Conservation (phyloP, 495 filamentous ascomycete genomes). For the Trichoderma orchidacearum region DNA sequence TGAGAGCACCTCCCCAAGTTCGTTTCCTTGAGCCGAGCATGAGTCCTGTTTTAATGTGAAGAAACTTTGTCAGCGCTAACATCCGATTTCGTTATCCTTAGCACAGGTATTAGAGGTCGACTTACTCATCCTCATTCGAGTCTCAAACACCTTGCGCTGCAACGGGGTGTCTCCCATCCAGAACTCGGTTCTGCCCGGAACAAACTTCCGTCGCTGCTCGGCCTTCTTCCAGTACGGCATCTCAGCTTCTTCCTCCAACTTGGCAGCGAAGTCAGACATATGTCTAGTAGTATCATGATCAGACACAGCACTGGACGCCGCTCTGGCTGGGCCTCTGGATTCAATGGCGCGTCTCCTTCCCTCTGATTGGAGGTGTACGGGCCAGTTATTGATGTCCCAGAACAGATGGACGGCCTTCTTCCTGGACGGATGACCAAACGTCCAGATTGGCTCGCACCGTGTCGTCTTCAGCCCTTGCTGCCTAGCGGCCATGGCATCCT, state of each 20-base stretch:
- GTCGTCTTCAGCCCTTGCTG: not conserved
- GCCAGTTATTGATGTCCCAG: conserved; percentile 4
- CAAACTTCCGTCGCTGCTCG: not conserved
- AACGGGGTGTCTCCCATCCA: not conserved
- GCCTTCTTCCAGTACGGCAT: not conserved
- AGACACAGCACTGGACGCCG: not conserved
- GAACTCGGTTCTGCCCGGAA: not conserved
- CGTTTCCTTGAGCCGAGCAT: not conserved
- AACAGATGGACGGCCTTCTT: not conserved
- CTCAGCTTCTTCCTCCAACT: not conserved
- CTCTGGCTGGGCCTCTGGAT: not conserved
- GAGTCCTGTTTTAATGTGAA: not conserved
- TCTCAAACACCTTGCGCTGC: not conserved
- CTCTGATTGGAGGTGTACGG: conserved; percentile 1
- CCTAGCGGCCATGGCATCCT: not conserved
- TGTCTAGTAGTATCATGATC: not conserved
- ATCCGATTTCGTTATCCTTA: not conserved
- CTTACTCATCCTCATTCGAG: not conserved
- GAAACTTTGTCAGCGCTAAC: no score
- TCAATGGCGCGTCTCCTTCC: not conserved
- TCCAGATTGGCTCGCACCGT: conserved; percentile 2
- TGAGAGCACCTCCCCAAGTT: not conserved
- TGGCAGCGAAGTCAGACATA: not conserved
- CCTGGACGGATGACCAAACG: not conserved
- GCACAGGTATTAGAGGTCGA: not conserved